Base-by-base conservation (phyloP, 768 basidiomycete genomes). In the Boletus sp. region DNA sequence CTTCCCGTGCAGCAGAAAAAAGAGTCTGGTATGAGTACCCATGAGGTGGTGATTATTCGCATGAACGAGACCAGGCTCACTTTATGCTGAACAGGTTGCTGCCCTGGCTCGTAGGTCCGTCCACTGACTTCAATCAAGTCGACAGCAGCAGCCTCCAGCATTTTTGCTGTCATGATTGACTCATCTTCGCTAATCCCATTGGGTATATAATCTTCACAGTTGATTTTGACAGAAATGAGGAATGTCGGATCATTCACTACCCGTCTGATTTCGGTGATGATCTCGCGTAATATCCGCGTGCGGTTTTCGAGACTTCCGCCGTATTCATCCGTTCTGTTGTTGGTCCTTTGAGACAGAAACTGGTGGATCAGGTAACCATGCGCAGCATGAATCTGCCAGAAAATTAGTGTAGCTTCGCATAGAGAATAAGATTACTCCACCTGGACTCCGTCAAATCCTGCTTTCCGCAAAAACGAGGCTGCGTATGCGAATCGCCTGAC, bases 361-460 rank as follows among this genome's bases (percentile, higher is more conserved):
- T 83, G 80, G 55, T 83, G 77, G 6, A 79, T 12, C 20, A 80
- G 56, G 59, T 73, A 78, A 1, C 78, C 77, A 54, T 80, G 79
- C 50, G 76, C 77, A 53, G 70, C 71, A 55, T 77, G 80, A 45
- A 82, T 64, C 75, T 79, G 15, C 1, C 12, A 20, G 15, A n/a
- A 10, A 41, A 4, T 59, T 1, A 58, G 41, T 4, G 0, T 14
- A 12, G 7, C 7, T 40, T 4, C 12, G 4, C 14, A 37, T 9
- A 29, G 24, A 28, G 15, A 11, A 6, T n/a, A 12, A 18, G 29
- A 39, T 47, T 14, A 10, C 3, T 30, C 58, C 42, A 79, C 71
- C 71, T 86, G 83, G 5, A 83, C 74, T 14, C 87, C 89, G 57
- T 90, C 88, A 59, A 90, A 90, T 0, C 85, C 87, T 29, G 87